Evolutionary conservation across 768 basidiomycete species (phyloP).

Genomic region (Macrolepiota fuliginosa): DNA sequence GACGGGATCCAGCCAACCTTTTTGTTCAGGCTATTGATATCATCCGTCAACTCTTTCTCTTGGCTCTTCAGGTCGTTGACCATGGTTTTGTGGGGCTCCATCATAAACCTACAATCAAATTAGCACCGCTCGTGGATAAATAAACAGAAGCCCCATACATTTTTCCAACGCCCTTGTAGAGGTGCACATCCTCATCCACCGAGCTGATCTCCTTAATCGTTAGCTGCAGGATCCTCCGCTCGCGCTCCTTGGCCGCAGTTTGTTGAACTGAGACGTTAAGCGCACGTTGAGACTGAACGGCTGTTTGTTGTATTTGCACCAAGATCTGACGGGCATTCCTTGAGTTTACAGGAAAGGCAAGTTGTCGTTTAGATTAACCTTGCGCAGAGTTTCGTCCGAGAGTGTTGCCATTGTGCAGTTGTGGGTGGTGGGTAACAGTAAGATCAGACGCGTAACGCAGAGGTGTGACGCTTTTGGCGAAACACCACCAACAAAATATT

Average conservation of each 20-base stretch:
- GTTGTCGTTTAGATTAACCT: slow-evolving; percentile 43
- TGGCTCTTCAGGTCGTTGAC: slow-evolving; percentile 69
- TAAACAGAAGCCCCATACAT: slow-evolving; percentile 56
- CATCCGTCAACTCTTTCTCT: slow-evolving; percentile 83
- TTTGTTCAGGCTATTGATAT: slow-evolving; percentile 78
- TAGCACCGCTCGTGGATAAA: slow-evolving; percentile 3
- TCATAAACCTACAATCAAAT: slow-evolving; percentile 71
- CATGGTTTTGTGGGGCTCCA: slow-evolving; percentile 78
- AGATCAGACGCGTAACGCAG: slow-evolving; percentile 11
- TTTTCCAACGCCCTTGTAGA: slow-evolving; percentile 96
- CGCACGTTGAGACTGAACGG: slow-evolving; percentile 79
- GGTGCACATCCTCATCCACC: slow-evolving; percentile 69
- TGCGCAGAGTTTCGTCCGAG: slow-evolving; percentile 80
- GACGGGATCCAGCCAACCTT: slow-evolving; percentile 51
- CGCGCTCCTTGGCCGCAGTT: slow-evolving; percentile 77
- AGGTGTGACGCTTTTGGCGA: background rate
- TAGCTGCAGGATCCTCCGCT: slow-evolving; percentile 84
- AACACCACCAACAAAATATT: slow-evolving; percentile 10
- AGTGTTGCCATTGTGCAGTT: slow-evolving; percentile 56
- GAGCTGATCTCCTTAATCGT: slow-evolving; percentile 80
- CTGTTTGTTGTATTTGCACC: slow-evolving; percentile 89
- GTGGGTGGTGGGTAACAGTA: slow-evolving; percentile 13
- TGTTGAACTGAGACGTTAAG: slow-evolving; percentile 76
- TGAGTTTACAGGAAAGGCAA: slow-evolving; percentile 1
- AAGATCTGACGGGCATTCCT: slow-evolving; percentile 60